Percentiles rank a stretch among this genome's conserved stretches.
Conservation (phyloP, 192 early-diverging fungal genomes). For the Linnemannia hyalina region DNA sequence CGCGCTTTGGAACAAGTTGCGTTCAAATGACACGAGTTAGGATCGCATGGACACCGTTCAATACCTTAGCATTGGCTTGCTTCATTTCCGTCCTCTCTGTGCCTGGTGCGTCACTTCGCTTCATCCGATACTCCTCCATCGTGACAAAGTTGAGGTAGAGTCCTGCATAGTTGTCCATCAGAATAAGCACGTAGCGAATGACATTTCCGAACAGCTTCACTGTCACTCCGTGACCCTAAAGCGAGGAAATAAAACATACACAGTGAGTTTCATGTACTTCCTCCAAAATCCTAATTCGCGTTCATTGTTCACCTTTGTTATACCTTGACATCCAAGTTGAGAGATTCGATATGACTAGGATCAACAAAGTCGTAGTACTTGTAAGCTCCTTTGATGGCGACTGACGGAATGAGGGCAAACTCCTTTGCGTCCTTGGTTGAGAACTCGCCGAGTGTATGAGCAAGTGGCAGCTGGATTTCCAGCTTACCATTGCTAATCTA, state of each 20-base stretch:
- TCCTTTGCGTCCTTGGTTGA: constrained; percentile 63
- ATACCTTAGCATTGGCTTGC: constrained; percentile 67
- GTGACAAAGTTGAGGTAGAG: constrained; percentile 69
- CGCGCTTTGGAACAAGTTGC: no score
- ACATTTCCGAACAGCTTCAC: constrained; percentile 78
- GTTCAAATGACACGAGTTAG: neutral
- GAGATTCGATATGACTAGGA: constrained; percentile 63
- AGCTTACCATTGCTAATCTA: constrained; percentile 64
- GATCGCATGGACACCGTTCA: neutral
- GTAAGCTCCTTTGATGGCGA: constrained; percentile 65
- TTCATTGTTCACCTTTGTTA: constrained; percentile 17
- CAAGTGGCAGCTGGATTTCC: constrained; percentile 67
- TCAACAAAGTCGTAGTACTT: constrained; percentile 67
- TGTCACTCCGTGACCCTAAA: constrained; percentile 65
- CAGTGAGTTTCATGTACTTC: neutral
- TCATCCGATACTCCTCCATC: constrained; percentile 72
- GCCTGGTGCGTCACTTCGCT: constrained; percentile 14
- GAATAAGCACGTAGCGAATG: constrained; percentile 73
- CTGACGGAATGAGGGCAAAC: constrained; percentile 56
- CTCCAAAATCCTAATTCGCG: neutral
- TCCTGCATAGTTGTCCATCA: constrained; percentile 83
- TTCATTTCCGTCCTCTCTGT: constrained; percentile 49
- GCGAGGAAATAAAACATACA: neutral
- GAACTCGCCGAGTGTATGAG: constrained; percentile 77
- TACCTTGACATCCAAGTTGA: constrained; percentile 63